Percentiles rank a stretch among this genome's conserved stretches.
Conservation (phyloP, 129 eudicot genomes). For the Lonicera japonica region DNA sequence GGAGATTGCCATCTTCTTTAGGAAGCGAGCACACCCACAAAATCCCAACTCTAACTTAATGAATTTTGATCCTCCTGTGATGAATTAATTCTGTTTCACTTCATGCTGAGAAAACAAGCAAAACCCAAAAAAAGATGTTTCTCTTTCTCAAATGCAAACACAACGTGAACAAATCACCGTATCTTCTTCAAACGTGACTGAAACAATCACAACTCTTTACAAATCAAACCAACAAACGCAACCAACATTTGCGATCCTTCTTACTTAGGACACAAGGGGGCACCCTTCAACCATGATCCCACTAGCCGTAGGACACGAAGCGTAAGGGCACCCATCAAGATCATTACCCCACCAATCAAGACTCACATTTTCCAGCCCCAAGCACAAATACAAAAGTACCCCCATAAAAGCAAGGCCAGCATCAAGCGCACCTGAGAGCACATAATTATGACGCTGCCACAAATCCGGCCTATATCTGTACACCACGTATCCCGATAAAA, state of each 20-base stretch:
- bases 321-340: constrained; percentile 76
- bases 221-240: background rate
- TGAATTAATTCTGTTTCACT: no score
- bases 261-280: constrained; percentile 43
- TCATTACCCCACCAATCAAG: constrained; percentile 86
- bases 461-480: constrained; percentile 67
- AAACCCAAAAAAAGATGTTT: no score
- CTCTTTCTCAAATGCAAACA: no score
- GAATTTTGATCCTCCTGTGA: no score
- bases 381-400: constrained; percentile 60
- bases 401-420: constrained; percentile 95
- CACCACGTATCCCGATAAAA: constrained; percentile 71
- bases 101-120: no score
- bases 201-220: background rate
- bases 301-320: constrained; percentile 76
- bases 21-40: no score
- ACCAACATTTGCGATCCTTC: background rate
- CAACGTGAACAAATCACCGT: background rate
- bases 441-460: constrained; percentile 81
- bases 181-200: background rate
- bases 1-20: no score
- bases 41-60: no score
- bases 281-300: constrained; percentile 64
- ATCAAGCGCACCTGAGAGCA: constrained; percentile 78
- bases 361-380: constrained; percentile 51